These are phyloP conservation scores for Termitomyces sp. DNA, from an alignment of 768 basidiomycete genomes.

Conservation along the genomic window DNA sequence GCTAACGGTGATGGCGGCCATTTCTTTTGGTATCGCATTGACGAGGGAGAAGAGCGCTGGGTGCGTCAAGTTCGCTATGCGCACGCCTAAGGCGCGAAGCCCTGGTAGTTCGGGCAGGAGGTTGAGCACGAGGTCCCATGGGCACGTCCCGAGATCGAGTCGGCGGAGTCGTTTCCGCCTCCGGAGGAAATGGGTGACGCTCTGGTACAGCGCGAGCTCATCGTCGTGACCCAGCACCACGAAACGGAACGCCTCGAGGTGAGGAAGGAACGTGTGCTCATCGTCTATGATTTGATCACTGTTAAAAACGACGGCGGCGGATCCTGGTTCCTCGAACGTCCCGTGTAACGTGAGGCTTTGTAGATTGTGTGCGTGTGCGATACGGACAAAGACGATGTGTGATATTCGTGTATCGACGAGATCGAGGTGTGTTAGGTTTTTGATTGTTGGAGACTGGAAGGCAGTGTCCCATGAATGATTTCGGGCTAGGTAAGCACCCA, in stretches of 20 bases:
- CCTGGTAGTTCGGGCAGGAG: slow-evolving; percentile 46
- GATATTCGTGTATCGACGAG: slow-evolving; percentile 68
- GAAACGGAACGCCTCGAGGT: slow-evolving; percentile 59
- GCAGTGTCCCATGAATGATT: slow-evolving; percentile 64
- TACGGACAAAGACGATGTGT: slow-evolving; percentile 55
- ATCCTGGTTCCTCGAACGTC: slow-evolving; percentile 52
- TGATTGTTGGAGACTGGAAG: slow-evolving; percentile 58
- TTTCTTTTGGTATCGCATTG: slow-evolving; percentile 34
- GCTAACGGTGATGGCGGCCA: slow-evolving; percentile 50
- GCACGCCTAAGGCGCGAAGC: slow-evolving; percentile 53
- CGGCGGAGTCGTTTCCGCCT: slow-evolving; percentile 42
- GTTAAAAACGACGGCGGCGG: slow-evolving; percentile 54
- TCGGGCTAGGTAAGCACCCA: slow-evolving; percentile 64
- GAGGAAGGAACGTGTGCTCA: slow-evolving; percentile 55
- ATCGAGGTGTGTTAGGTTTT: slow-evolving; percentile 64
- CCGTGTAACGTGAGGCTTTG: slow-evolving; percentile 63
- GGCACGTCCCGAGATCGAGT: slow-evolving; percentile 60
- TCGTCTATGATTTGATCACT: slow-evolving; percentile 58
- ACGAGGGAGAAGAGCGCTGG: slow-evolving; percentile 33
- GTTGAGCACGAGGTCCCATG: slow-evolving; percentile 52
- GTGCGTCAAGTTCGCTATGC: slow-evolving; percentile 45
- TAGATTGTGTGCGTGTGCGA: slow-evolving; percentile 56
- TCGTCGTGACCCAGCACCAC: slow-evolving; percentile 61
- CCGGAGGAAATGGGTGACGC: slow-evolving; percentile 50
- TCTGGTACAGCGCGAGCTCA: slow-evolving; percentile 43